Base-by-base conservation (phyloP, 1,284 basidiomycete species). In the Gomphus sp. region DNA sequence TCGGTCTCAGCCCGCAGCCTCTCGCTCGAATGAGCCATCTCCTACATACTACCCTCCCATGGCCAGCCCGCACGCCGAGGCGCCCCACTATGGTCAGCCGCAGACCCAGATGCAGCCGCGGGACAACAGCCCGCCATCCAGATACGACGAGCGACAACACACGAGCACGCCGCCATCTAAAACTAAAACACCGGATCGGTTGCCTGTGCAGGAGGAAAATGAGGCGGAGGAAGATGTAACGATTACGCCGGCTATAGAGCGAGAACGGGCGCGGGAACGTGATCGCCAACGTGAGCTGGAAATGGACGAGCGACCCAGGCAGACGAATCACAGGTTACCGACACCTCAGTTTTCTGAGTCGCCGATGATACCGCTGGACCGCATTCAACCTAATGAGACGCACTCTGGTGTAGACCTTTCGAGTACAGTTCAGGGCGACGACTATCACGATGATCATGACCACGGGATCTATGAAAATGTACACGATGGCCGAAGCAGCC, bases 131-230 rank as follows among this genome's bases (percentile, higher is more conserved):
- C 56, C 71, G 78, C 57, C 51, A 28, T 48, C 48, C 34, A 41
- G 52, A 33, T 59, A 59, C n/a, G 58, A 71, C 76, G 44, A 79
- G 73, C 47, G 80, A 82, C 62, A 77, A 49, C 82, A 81, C 64
- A n/a, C 43, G n/a, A 18, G 43, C 22, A 28, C 2, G 14, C 31
- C 36, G 5, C 69, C 77, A 5, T 74, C 78, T 64, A 75, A 76
- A 61, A 74, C 76, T 3, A 81, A 84, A 37, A 82, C 81, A n/a
- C 82, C 86, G 2, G 87, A 87, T 67, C 77, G 84, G 51, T 74
- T 90, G 31, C 88, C 87, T 6, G 79, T 89, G 2, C 87, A 90
- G 68, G 87, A 89, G 67, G 87, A 89, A 63, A 53, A 56, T 28
- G 60, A 58, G 45, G 75, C 78, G 31, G 87, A 88, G 64, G 87